Evolutionary conservation across 164 flowering plant genomes (phyloP), one percentile per base, ranked within the genome.

Genomic region (Vitis amurensis): DNA sequence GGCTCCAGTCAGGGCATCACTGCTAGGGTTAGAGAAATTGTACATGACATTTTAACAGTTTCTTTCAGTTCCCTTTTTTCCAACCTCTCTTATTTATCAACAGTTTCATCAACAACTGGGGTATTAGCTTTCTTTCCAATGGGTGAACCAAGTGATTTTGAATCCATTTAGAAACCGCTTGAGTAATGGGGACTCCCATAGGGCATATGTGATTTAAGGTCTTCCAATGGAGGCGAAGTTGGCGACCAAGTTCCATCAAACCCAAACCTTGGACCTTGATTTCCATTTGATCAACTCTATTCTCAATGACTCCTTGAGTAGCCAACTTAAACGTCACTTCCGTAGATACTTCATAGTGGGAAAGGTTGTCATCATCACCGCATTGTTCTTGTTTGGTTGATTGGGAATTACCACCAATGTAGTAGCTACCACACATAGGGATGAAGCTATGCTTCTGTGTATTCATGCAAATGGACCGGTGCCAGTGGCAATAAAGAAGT

Each of bases 1-100:
- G 31, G 97, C 95, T 61, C 82, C 61, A 3, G 91, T 83, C 63
- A 96, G 68, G 73, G 93, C 91, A 85, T 96, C 98, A 70, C 99
- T 93, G 55, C 82, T 86, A 50, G 89, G 91, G 65, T 91, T 91
- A 31, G 76, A 73, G 69, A 91, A 92, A 76, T 87, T 59, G 79
- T 86, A 64, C 92, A 92, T 5, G 91, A 80, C 15, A 50, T 57
- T 81, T 81, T 89, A 14, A 77, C 80, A 48, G 58, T 70, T 82
- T 87, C 86, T 83, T 83, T 89, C 9, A 82, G 78, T 74, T 87
- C 27, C 84, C 83, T 85, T 91, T 74, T 85, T 81, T 67, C 59
- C 61, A 57, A 17, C 71, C 86, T 88, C 63, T 87, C 93, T 72
- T 83, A 72, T 64, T 77, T 70, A 17, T 76, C 76, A 17, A 61